These are phyloP conservation scores for Metahyphopichia silvanorum DNA, from an alignment of 805 yeast species.

Conservation along the genomic window DNA sequence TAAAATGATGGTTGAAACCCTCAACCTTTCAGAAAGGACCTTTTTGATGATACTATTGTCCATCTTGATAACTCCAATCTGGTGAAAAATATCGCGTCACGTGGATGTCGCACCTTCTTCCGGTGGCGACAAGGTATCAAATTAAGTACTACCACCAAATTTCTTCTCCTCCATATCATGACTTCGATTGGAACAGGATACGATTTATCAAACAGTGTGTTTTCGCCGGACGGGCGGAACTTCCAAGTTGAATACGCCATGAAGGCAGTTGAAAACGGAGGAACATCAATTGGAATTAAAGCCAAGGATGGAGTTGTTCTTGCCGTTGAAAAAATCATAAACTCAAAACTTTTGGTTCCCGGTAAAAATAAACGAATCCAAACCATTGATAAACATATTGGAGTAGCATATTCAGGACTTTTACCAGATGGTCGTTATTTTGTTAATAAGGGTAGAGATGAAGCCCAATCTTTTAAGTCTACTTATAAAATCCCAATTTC, in stretches of 20 bases:
- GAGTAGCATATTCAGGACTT: conserved; percentile 92
- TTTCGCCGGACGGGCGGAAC: conserved; percentile 89
- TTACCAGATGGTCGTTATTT: conserved; percentile 96
- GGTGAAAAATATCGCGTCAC: no score
- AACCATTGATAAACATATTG: conserved; percentile 89
- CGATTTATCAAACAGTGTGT: conserved; percentile 95
- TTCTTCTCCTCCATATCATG: conserved; percentile 19
- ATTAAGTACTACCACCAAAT: background rate
- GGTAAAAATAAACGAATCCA: conserved; percentile 88
- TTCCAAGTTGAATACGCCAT: conserved; percentile 98
- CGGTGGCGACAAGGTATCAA: no score
- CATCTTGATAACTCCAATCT: no score
- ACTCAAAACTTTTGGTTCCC: conserved; percentile 85
- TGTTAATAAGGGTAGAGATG: conserved; percentile 89
- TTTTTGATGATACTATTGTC: no score
- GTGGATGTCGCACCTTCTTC: no score
- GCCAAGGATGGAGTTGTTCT: conserved; percentile 93
- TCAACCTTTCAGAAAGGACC: no score
- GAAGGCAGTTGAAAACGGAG: conserved; percentile 97
- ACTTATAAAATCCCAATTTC: conserved; percentile 75
- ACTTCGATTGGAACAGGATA: conserved; percentile 99
- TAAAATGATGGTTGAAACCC: no score
- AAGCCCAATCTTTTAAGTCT: conserved; percentile 74
- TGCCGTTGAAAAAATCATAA: conserved; percentile 91
- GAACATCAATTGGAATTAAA: conserved; percentile 90